phyloP scores from a whole-genome alignment of 2,329 filamentous ascomycete genomes.

The Nakataea oryzae region DNA sequence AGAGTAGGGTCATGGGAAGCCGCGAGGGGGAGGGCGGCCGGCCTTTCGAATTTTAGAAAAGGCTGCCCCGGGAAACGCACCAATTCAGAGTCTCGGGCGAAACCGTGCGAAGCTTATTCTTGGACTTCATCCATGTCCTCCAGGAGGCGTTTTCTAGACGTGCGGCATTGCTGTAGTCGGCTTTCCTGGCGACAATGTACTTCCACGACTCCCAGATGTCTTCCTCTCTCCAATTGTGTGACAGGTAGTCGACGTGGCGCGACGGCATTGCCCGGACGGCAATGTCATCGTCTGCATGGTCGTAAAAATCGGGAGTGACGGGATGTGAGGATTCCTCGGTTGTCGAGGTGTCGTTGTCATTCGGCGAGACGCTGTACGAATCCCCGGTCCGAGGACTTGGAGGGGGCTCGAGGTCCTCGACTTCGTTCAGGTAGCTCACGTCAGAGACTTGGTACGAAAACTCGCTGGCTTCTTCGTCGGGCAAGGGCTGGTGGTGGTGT shows the following conservation, averaged over 20 bases:
- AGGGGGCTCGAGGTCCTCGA: slow-evolving; percentile 39
- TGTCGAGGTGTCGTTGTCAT: slow-evolving; percentile 40
- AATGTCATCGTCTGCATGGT: slow-evolving; percentile 69
- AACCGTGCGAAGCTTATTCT: slow-evolving; percentile 76
- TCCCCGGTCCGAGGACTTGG: slow-evolving; percentile 37
- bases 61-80: slow-evolving; percentile 38
- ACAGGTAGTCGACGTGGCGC: slow-evolving; percentile 89
- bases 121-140: slow-evolving; percentile 92
- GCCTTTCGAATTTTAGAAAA: neutral
- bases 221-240: slow-evolving; percentile 87
- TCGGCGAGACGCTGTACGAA: slow-evolving; percentile 42
- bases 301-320: slow-evolving; percentile 42
- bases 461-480: neutral
- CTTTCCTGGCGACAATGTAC: slow-evolving; percentile 73
- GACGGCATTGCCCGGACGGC: slow-evolving; percentile 66
- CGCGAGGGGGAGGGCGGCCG: neutral
- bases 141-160: slow-evolving; percentile 92
- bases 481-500: neutral
- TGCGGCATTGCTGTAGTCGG: slow-evolving; percentile 69
- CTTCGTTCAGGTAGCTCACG: slow-evolving; percentile 23
- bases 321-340: slow-evolving; percentile 36
- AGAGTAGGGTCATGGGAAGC: neutral
- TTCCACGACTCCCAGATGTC: slow-evolving; percentile 98
- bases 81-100: slow-evolving; percentile 90
- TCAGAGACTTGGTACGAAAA: neutral